Conservation (phyloP, 495 filamentous ascomycete genomes). For the Cercophora scortea region DNA sequence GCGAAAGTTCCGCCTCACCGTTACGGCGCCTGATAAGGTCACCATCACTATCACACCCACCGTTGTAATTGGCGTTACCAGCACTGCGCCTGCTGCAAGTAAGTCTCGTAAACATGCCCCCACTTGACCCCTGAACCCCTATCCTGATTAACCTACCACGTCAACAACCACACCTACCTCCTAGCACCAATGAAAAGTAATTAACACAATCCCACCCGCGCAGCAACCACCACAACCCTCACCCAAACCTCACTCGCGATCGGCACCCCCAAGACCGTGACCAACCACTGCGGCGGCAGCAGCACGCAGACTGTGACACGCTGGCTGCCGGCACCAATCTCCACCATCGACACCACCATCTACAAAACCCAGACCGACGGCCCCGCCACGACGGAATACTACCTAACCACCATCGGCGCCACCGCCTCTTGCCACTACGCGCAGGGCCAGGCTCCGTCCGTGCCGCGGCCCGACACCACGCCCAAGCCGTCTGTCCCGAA, state of each 20-base stretch:
- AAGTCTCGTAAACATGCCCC: neutral
- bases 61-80: conserved; percentile 16
- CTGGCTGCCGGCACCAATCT: neutral
- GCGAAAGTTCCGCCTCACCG: conserved; percentile 13
- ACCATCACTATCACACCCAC: conserved; percentile 14
- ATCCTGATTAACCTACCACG: neutral
- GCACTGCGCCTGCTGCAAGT: conserved; percentile 3
- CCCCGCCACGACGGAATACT: conserved; percentile 3
- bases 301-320: conserved; percentile 5
- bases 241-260: conserved; percentile 5
- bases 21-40: conserved; percentile 7
- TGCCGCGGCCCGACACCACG: conserved; percentile 2
- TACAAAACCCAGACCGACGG: conserved; percentile 4
- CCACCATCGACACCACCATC: conserved; percentile 5
- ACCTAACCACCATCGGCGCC: conserved; percentile 9
- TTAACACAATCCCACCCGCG: neutral
- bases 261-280: conserved; percentile 3
- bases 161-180: too few relatives aligned
- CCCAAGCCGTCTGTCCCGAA: conserved; percentile 3
- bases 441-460: neutral
- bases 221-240: conserved; percentile 7
- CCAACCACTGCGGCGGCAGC: conserved; percentile 1
- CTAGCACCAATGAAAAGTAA: too few relatives aligned
- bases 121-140: neutral
- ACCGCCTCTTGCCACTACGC: conserved; percentile 12